Base-by-base conservation (phyloP, 495 filamentous ascomycete genomes). In the Penicillium fimorum region DNA sequence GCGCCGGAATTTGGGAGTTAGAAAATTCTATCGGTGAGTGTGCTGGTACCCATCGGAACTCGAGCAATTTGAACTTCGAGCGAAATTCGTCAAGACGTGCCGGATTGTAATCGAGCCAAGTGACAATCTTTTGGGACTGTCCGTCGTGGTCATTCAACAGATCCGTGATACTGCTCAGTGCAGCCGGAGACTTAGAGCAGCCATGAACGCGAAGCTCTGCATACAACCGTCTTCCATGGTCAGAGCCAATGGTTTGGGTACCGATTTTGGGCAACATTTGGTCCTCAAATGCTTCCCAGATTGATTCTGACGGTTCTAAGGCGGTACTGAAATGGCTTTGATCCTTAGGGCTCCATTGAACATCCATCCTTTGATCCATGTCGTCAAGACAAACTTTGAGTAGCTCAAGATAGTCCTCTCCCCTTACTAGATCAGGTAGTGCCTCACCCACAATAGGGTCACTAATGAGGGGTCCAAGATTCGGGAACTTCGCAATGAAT, bases 61-160 rank as follows among this genome's bases (percentile, higher is more conserved):
- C 60, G 5, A 58, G 29, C n/a, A 38, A 38, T 25, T 29, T 7
- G 20, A 45, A 33, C 11, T 57, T 24, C 4, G 29, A 17, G 29
- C 27, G 54, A 20, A 56, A 24, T 12, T 32, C 33, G 1, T 44
- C 24, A 12, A 35, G 25, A 22, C 25, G 42, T n/a, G 22, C 38
- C 4, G 38, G 17, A 6, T 32, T 41, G 38, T 27, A 45, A 59
- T 55, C 5, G 41, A 58, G 44, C 67, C 49, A 12, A 40, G 57
- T 20, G 66, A 52, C 13, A 52, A 59, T 27, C 40, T 37, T 2
- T 4, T 58, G 40, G 0, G 43, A 27, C 33, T 47, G 45, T 6
- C 75, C 72, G 38, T 72, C 71, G 30, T 66, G 52, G 9, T 78
- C 69, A 50, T 73, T 61, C n/a, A 78, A 59, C 24, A 70, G 33